Conservation (phyloP, 2,329 filamentous ascomycete species). For the Cladosporium sphaerospermum region DNA sequence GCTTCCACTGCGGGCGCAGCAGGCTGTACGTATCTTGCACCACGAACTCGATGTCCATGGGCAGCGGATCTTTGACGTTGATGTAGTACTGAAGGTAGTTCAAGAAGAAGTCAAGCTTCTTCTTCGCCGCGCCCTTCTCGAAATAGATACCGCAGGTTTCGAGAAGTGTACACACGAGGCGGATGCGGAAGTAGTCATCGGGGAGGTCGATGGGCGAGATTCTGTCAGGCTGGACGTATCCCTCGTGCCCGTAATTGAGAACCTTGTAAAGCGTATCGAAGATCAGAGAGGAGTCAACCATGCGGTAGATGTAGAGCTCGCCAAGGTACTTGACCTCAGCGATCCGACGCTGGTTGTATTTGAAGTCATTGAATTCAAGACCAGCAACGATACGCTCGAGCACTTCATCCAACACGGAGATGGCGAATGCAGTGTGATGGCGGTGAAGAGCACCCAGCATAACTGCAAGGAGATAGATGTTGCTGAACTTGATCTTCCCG, state of each 20-base stretch:
- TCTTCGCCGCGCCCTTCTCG: constrained; percentile 84
- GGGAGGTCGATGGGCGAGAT: constrained; percentile 75
- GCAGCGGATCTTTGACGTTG: constrained; percentile 77
- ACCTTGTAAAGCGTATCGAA: constrained; percentile 95
- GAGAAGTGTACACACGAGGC: constrained; percentile 78
- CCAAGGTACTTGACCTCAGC: constrained; percentile 95
- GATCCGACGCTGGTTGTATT: constrained; percentile 89
- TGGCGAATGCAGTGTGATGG: constrained; percentile 86
- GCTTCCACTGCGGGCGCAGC: constrained; percentile 86
- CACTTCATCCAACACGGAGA: constrained; percentile 85
- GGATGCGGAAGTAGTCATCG: constrained; percentile 94
- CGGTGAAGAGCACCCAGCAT: constrained; percentile 82
- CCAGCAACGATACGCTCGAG: constrained; percentile 83
- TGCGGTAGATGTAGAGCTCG: constrained; percentile 94
- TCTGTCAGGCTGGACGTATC: constrained; percentile 70
- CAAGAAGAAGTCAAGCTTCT: constrained; percentile 96
- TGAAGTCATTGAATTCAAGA: constrained; percentile 93
- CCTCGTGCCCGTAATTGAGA: constrained; percentile 80
- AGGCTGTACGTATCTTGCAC: constrained; percentile 85
- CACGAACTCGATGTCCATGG: constrained; percentile 96
- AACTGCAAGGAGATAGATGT: constrained; percentile 87
- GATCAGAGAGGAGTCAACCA: constrained; percentile 90
- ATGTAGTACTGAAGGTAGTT: constrained; percentile 98
- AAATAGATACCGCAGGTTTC: constrained; percentile 97
- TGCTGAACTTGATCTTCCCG: constrained; percentile 95